Percentiles rank a stretch among this genome's conserved stretches.
Evolutionary conservation across 306 rosid species (phyloP).

Genomic region (Trifolium repens): DNA sequence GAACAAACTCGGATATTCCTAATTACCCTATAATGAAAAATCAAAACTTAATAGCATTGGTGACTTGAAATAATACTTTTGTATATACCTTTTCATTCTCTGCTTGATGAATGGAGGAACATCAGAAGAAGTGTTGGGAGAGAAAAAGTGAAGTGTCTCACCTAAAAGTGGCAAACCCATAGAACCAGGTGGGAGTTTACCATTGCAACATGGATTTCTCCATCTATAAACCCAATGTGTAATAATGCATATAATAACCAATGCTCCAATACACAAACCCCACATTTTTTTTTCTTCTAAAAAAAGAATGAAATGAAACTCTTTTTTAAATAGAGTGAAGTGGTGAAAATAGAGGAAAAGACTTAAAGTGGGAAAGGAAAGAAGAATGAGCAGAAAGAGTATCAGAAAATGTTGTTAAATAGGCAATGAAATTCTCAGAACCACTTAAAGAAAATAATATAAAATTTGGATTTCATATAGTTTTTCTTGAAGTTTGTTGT

Average conservation of each 20-base stretch:
- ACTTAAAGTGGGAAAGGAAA: constrained; percentile 49
- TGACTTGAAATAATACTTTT: constrained; percentile 7
- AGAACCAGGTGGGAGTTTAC: constrained; percentile 97
- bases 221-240: constrained; percentile 83
- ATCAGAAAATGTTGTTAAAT: constrained; percentile 71
- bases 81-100: constrained; percentile 75
- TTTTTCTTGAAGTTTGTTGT: constrained; percentile 58
- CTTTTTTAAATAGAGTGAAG: constrained; percentile 31
- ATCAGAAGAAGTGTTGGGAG: constrained; percentile 74
- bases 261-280: constrained; percentile 62
- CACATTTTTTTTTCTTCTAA: constrained; percentile 58
- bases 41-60: neutral
- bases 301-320: neutral
- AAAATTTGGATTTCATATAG: constrained; percentile 33
- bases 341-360: constrained; percentile 40
- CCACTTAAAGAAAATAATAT: constrained; percentile 51
- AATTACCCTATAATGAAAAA: neutral
- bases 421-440: constrained; percentile 54
- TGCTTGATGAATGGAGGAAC: constrained; percentile 88
- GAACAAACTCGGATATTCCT: neutral
- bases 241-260: constrained; percentile 57
- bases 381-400: constrained; percentile 57
- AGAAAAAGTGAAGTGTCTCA: constrained; percentile 87
- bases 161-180: constrained; percentile 97
- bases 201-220: constrained; percentile 83